Base-by-base conservation (phyloP, 306 rosid genomes). In the Quillaja saponaria region DNA sequence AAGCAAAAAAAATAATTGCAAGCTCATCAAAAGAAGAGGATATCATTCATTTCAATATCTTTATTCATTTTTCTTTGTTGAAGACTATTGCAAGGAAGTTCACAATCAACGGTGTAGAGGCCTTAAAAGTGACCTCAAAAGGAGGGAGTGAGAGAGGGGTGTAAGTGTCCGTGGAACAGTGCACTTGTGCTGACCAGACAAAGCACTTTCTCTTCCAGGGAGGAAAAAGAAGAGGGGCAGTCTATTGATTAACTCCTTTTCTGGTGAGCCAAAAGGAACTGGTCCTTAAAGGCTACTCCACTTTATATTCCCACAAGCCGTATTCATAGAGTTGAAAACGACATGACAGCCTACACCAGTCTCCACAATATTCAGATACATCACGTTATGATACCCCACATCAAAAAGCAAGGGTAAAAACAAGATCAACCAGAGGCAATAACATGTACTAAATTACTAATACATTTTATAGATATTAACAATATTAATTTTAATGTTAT, bases 11-110 rank as follows among this genome's bases (percentile, higher is more conserved):
- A 6, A 37, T 33, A 41, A 19, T 33, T 15, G 1, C 46, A 61
- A 62, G 68, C 67, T 38, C 79, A 80, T 78, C 71, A 82, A 79
- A 81, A 76, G 81, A 70, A 64, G 85, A 63, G 75, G 33, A 58
- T 63, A 80, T 73, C 65, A 71, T 67, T 72, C 65, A 69, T 72
- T 51, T 17, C 51, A 61, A 39, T 42, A 63, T 64, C 64, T 46
- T 34, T 49, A 51, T 51, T 61, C 49, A 59, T 67, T 76, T 66
- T 62, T 67, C 66, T 76, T 61, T 57, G 45, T 67, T 67, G 66
- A 59, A 55, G 64, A 34, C 63, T 58, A 18, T 11, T 69, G 65
- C 21, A 64, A 56, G 55, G 58, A 75, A 55, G 55, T 77, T 80
- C 78, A 72, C 63, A 77, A 76, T 68, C 80, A 79, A 78, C 17